Conservation (phyloP, 805 yeast species). For the Barnettozyma sp. region DNA sequence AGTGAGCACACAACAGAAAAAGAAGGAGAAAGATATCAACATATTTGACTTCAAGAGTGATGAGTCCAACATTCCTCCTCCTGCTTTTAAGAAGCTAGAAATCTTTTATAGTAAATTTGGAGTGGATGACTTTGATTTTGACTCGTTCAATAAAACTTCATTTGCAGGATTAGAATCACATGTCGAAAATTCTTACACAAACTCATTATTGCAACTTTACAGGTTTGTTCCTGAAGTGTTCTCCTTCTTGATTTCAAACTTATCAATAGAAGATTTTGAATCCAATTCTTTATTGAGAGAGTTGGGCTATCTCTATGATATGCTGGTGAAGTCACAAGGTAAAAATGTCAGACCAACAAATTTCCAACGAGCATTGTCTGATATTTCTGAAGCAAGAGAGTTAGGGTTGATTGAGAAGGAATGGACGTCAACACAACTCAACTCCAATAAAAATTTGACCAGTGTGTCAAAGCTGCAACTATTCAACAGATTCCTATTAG, state of each 20-base stretch:
- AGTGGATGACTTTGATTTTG: conserved; percentile 89
- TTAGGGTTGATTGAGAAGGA: conserved; percentile 49
- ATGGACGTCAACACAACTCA: conserved; percentile 2
- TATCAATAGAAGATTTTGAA: conserved; percentile 47
- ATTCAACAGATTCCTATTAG: conserved; percentile 55
- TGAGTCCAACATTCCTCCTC: conserved; percentile 46
- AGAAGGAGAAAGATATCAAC: conserved; percentile 18
- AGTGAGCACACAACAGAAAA: conserved; percentile 11
- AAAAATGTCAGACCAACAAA: conserved; percentile 77
- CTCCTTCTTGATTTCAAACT: conserved; percentile 50
- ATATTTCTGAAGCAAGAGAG: conserved; percentile 42
- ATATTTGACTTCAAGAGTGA: conserved; percentile 28
- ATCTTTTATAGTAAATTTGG: conserved; percentile 87
- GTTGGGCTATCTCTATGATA: conserved; percentile 83
- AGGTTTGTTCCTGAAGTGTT: conserved; percentile 70
- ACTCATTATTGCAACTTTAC: conserved; percentile 72
- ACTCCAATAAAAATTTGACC: conserved; percentile 2
- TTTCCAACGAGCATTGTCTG: conserved; percentile 50
- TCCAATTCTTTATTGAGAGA: conserved; percentile 59
- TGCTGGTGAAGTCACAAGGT: conserved; percentile 79
- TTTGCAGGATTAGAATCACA: conserved; percentile 89
- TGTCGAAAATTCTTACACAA: conserved; percentile 68
- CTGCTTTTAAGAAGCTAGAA: conserved; percentile 66
- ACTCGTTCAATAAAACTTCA: conserved; percentile 65
- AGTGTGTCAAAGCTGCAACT: conserved; percentile 34